Evolutionary conservation across 83 land plant species (phyloP).

Genomic region (Picea mariana): DNA sequence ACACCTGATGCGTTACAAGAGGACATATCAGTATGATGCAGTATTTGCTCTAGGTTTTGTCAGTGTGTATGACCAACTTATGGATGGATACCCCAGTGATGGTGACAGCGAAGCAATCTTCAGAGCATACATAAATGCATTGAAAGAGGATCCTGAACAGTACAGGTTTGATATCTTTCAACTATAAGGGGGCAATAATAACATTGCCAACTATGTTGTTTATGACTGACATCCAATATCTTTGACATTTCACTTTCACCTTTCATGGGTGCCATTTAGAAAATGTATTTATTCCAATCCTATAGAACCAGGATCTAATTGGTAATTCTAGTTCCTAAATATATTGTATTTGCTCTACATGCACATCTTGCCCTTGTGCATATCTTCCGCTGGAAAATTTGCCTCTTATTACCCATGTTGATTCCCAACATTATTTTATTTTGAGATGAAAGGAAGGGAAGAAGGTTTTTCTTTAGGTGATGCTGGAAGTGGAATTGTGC

Average conservation of each 20-base stretch:
- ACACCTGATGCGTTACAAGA: conserved; percentile 92
- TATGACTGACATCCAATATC: not conserved
- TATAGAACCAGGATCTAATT: not conserved
- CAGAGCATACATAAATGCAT: conserved; percentile 75
- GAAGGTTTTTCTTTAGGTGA: not conserved
- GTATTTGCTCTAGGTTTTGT: conserved; percentile 99
- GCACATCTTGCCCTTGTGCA: not conserved
- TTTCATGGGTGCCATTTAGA: not conserved
- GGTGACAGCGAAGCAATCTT: conserved; percentile 88
- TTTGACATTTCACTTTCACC: conserved; percentile 13
- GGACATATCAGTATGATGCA: conserved; percentile 81
- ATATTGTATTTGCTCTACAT: not conserved
- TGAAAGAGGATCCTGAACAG: conserved; percentile 85
- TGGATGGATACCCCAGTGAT: conserved; percentile 95
- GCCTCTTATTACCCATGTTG: not conserved
- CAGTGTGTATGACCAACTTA: conserved; percentile 93
- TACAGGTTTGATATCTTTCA: conserved; percentile 63
- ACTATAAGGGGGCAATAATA: not conserved
- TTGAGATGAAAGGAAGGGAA: not conserved
- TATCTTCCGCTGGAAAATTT: not conserved
- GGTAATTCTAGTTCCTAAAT: conserved; percentile 1
- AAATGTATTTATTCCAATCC: not conserved
- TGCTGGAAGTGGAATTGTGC: not conserved
- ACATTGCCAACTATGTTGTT: not conserved
- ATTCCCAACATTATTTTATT: not conserved